Percentiles rank a stretch among this genome's conserved stretches.
Evolutionary conservation across 192 early-diverging fungal species (phyloP).

Genomic region (Jimgerdemannia flammicorona): DNA sequence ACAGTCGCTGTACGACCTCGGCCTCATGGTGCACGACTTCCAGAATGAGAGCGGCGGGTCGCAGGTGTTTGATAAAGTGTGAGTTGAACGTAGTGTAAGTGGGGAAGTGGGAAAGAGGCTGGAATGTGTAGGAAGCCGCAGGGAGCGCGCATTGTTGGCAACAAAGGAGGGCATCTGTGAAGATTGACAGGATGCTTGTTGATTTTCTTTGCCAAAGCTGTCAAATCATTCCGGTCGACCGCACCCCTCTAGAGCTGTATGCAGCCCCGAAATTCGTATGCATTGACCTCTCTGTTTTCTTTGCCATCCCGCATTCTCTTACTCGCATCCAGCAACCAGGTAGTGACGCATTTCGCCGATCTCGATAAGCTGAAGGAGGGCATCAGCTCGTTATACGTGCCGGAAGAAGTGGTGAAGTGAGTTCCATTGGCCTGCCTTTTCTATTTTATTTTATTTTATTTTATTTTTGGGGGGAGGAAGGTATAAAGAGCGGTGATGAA

Average conservation of each 20-base stretch:
- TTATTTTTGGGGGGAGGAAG: too few relatives aligned
- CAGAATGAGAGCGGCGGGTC: conserved; percentile 43
- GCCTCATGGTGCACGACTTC: conserved; percentile 53
- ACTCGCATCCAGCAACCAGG: conserved; percentile 19
- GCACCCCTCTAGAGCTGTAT: too few relatives aligned
- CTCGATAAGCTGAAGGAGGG: conserved; percentile 33
- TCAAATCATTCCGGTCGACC: too few relatives aligned
- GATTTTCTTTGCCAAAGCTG: too few relatives aligned
- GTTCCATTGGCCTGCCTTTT: too few relatives aligned
- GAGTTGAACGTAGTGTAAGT: background rate
- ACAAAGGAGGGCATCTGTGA: too few relatives aligned
- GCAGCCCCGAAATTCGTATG: background rate
- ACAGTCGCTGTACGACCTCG: conserved; percentile 44
- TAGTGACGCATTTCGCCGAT: conserved; percentile 25
- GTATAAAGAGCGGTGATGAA: too few relatives aligned
- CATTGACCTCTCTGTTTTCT: background rate
- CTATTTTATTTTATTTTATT: too few relatives aligned
- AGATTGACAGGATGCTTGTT: too few relatives aligned
- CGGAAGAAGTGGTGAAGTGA: conserved; percentile 51
- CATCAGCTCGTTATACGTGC: conserved; percentile 39
- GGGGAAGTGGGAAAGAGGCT: too few relatives aligned
- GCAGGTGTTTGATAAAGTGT: conserved; percentile 51
- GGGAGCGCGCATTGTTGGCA: too few relatives aligned
- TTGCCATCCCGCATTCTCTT: background rate
- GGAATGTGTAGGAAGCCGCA: too few relatives aligned